Evolutionary conservation across 441 rosid species (phyloP).

Genomic region (Eruca vesicaria): DNA sequence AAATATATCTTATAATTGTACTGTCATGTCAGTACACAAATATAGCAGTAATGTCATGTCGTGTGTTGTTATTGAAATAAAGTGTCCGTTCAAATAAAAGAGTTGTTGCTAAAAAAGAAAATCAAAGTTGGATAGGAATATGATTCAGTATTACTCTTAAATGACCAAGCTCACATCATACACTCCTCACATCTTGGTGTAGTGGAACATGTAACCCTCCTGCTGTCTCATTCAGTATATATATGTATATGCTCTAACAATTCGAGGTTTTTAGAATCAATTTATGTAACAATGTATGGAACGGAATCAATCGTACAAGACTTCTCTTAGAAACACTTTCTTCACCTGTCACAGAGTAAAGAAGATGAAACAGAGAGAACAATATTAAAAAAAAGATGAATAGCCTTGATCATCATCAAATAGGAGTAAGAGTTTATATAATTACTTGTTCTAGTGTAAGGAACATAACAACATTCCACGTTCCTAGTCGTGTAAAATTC

Average conservation of each 20-base stretch:
- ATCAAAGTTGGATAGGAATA: slow-evolving; percentile 8
- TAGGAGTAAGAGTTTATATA: neutral
- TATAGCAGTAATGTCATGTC: slow-evolving; percentile 17
- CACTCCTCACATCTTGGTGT: neutral
- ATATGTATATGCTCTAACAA: slow-evolving; percentile 15
- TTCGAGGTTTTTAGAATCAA: neutral
- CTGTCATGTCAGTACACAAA: too few relatives aligned
- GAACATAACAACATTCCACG: slow-evolving; percentile 72
- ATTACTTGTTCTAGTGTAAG: slow-evolving; percentile 76
- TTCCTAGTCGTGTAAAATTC: slow-evolving; percentile 66
- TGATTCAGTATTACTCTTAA: slow-evolving; percentile 10
- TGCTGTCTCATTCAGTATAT: neutral
- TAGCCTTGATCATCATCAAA: neutral
- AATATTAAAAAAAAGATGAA: neutral
- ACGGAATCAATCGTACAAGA: slow-evolving; percentile 48
- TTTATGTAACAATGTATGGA: slow-evolving; percentile 27
- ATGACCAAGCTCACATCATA: slow-evolving; percentile 10
- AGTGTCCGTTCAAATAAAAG: neutral
- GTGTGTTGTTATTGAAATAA: slow-evolving; percentile 8
- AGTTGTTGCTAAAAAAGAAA: neutral
- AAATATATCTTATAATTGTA: too few relatives aligned
- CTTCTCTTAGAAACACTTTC: slow-evolving; percentile 60
- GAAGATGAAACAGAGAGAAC: neutral
- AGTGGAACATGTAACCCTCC: neutral
- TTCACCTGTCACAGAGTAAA: slow-evolving; percentile 56